Evolutionary conservation across 2,329 filamentous ascomycete species (phyloP).

Genomic region (Fusarium aywerte): DNA sequence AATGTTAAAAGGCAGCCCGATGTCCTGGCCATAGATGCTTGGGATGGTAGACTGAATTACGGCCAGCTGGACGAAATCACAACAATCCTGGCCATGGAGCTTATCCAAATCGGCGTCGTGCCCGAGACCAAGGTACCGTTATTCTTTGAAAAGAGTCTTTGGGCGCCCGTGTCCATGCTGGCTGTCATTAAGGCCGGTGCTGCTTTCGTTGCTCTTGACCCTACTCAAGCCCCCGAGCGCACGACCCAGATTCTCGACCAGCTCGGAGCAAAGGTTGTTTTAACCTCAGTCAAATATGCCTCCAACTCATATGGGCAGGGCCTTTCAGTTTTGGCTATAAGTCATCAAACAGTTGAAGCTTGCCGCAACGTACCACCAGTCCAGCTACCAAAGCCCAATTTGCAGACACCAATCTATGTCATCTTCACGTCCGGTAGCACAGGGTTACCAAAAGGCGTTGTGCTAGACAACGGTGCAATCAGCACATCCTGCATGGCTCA

Average conservation of each 20-base stretch:
- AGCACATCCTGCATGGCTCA: neutral
- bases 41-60: slow-evolving; percentile 45
- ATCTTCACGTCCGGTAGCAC: slow-evolving; percentile 68
- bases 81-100: neutral
- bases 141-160: neutral
- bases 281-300: neutral
- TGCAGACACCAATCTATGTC: slow-evolving; percentile 44
- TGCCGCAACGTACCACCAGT: neutral
- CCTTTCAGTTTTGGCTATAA: neutral
- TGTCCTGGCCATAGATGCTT: slow-evolving; percentile 36
- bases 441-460: slow-evolving; percentile 45
- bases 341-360: neutral
- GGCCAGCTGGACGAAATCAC: slow-evolving; percentile 1
- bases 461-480: neutral
- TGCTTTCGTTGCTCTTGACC: neutral
- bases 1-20: neutral
- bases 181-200: neutral
- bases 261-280: neutral
- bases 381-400: neutral
- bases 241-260: neutral
- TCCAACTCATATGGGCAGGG: neutral
- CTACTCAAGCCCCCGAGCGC: neutral
- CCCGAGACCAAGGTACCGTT: neutral
- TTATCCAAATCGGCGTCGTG: neutral
- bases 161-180: neutral